Conservation (phyloP, 495 filamentous ascomycete species). For the Tuber magnatum region DNA sequence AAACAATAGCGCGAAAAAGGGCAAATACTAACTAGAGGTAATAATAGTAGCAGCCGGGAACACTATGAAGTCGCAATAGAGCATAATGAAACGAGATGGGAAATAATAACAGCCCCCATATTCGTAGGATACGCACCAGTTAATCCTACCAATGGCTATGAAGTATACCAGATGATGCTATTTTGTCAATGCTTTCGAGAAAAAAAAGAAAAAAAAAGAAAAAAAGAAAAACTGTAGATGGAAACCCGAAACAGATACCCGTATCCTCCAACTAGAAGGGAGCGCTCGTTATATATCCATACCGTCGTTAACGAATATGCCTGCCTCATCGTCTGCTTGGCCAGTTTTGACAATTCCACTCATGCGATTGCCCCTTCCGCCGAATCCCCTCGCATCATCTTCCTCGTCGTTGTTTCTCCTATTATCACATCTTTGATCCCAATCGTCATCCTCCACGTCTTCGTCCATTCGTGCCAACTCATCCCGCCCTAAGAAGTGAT, state of each 20-base stretch:
- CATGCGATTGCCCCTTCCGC: slow-evolving; percentile 35
- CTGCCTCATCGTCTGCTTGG: slow-evolving; percentile 33
- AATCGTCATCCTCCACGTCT: slow-evolving; percentile 55
- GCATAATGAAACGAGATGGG: background rate
- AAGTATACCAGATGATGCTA: slow-evolving; percentile 21
- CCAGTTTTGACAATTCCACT: slow-evolving; percentile 34
- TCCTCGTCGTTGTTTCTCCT: slow-evolving; percentile 7
- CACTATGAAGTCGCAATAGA: background rate
- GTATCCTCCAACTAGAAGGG: background rate
- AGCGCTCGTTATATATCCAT: slow-evolving; percentile 37
- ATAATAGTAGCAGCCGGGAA: background rate
- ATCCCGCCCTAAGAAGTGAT: slow-evolving; percentile 65
- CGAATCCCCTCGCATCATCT: slow-evolving; percentile 17
- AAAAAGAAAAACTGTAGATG: slow-evolving; percentile 16
- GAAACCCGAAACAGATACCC: slow-evolving; percentile 5
- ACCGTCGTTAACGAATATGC: slow-evolving; percentile 39
- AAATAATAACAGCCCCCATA: background rate
- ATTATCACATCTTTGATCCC: slow-evolving; percentile 44
- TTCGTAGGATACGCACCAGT: background rate
- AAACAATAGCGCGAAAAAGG: background rate
- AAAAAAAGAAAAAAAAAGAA: slow-evolving; percentile 14
- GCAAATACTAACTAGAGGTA: background rate
- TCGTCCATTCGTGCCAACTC: slow-evolving; percentile 63
- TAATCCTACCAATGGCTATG: background rate
- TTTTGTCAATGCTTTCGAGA: slow-evolving; percentile 25